Percentiles rank a stretch among this genome's conserved stretches.
phyloP scores from a whole-genome alignment of 179 eudicot genomes.

The Patellifolia procumbens region DNA sequence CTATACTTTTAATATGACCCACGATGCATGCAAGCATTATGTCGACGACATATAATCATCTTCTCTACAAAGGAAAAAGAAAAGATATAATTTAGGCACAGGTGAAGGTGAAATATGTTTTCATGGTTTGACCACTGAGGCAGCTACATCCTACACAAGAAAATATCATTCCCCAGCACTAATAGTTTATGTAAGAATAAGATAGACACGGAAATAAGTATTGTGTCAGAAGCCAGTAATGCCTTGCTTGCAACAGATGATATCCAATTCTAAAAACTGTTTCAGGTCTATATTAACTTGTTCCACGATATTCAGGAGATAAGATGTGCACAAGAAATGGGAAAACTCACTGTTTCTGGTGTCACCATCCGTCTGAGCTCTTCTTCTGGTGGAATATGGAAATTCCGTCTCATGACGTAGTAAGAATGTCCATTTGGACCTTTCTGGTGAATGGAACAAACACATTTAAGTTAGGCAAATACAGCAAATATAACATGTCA shows the following conservation, averaged over 20 bases:
- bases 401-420: constrained; percentile 87
- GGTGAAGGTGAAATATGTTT: too few relatives aligned
- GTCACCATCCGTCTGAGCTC: constrained; percentile 93
- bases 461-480: background rate
- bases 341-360: constrained; percentile 83
- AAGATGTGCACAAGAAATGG: constrained; percentile 5
- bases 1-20: too few relatives aligned
- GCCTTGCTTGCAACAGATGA: too few relatives aligned
- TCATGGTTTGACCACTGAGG: too few relatives aligned
- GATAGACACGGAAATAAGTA: background rate
- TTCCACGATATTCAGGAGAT: too few relatives aligned
- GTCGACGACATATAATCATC: too few relatives aligned
- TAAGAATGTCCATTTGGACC: constrained; percentile 67
- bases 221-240: background rate
- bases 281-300: background rate
- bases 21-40: too few relatives aligned
- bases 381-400: constrained; percentile 87
- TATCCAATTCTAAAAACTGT: too few relatives aligned
- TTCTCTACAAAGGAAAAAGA: too few relatives aligned
- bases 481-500: background rate
- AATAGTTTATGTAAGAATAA: too few relatives aligned
- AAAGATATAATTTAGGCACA: too few relatives aligned
- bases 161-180: background rate
- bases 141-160: background rate
- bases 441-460: constrained; percentile 40